Conservation (phyloP, 176 grass and related monocot species). For the Carex myosuroides region DNA sequence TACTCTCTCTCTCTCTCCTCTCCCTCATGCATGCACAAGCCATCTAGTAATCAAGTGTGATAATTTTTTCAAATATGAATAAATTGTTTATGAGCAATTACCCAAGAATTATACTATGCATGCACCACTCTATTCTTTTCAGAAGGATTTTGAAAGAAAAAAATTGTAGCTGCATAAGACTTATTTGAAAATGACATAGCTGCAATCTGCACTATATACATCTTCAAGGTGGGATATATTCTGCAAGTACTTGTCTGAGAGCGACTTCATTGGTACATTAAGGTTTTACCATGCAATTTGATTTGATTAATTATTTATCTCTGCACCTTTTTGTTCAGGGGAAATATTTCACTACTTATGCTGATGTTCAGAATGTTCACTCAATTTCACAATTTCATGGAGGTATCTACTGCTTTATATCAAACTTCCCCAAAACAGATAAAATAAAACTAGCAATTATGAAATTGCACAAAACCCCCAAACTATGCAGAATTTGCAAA, state of each 20-base stretch:
- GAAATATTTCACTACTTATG: constrained; percentile 67
- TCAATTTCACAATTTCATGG: constrained; percentile 99
- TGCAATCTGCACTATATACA: not conserved
- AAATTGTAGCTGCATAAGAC: not conserved
- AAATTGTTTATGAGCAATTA: not conserved
- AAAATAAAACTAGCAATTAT: not conserved
- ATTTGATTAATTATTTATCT: constrained; percentile 6
- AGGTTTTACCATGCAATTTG: not conserved
- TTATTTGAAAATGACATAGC: not conserved
- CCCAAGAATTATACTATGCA: not conserved
- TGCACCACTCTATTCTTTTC: not conserved
- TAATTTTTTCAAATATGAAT: not conserved
- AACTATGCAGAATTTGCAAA: constrained; percentile 1
- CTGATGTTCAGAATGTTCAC: constrained; percentile 99
- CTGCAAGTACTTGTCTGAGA: not conserved
- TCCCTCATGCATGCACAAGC: not conserved
- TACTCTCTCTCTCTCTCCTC: constrained; percentile 18
- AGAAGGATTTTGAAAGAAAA: not conserved
- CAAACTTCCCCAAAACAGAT: not conserved
- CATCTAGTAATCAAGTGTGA: not conserved
- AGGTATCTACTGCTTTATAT: constrained; percentile 49
- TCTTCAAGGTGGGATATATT: not conserved
- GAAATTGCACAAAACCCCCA: not conserved
- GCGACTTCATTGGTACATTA: not conserved
- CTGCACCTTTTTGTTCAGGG: constrained; percentile 42